Evolutionary conservation across 2,329 filamentous ascomycete genomes (phyloP).

Genomic region (Cryphonectria japonica): DNA sequence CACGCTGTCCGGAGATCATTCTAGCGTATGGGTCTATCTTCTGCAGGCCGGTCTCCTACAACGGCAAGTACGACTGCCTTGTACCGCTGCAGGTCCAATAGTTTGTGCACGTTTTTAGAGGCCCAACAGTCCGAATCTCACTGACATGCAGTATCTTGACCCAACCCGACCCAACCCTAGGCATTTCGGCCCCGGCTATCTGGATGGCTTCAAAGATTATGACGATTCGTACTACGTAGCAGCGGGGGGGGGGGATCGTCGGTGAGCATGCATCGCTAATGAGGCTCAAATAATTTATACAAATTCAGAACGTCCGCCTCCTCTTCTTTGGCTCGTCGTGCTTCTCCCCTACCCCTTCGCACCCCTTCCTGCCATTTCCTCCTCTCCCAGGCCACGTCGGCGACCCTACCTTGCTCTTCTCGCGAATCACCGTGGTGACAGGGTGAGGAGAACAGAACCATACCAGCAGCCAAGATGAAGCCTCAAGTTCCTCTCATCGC

Average conservation of each 20-base stretch:
- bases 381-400: neutral
- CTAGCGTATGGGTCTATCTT: neutral
- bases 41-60: neutral
- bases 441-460: neutral
- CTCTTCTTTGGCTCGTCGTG: neutral
- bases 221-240: neutral
- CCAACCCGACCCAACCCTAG: slow-evolving; percentile 1
- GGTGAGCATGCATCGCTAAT: slow-evolving; percentile 6
- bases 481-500: slow-evolving; percentile 25
- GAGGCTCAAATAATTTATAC: slow-evolving; percentile 7
- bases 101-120: slow-evolving; percentile 24
- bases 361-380: neutral
- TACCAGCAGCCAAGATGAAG: slow-evolving; percentile 18
- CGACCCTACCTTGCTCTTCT: neutral
- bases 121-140: neutral
- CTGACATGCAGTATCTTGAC: slow-evolving; percentile 4
- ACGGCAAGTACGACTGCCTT: neutral
- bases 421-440: neutral
- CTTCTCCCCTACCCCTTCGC: neutral
- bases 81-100: slow-evolving; percentile 14
- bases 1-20: neutral
- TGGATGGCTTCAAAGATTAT: neutral
- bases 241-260: neutral
- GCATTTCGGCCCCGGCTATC: neutral
- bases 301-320: neutral